A percentile compares a stretch with the other conserved stretches of the same genome.
phyloP scores from a whole-genome alignment of 2,329 filamentous ascomycete species.

The Aspergillus persii region DNA sequence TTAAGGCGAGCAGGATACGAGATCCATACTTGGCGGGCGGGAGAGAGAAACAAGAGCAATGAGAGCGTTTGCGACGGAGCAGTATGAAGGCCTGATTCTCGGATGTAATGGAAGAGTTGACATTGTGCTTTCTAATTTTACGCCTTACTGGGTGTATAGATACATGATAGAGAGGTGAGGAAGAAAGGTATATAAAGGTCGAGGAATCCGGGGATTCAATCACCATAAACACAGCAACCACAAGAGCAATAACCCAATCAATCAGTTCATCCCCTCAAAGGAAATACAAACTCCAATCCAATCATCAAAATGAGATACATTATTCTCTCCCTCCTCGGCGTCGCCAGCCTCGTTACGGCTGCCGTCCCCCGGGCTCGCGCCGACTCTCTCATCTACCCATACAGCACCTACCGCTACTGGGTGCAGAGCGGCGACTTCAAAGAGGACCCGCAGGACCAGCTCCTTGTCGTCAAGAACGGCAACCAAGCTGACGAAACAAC shows the following conservation, averaged over 20 bases:
- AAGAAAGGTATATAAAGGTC: not conserved
- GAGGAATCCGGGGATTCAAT: not conserved
- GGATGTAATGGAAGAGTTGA: not conserved
- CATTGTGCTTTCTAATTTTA: not conserved
- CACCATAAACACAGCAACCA: not conserved
- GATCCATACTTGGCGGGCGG: not conserved
- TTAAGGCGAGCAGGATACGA: not conserved
- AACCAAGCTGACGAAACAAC: constrained; percentile 20
- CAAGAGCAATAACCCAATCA: not conserved
- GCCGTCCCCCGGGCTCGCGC: too few relatives aligned
- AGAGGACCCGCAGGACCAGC: constrained; percentile 22
- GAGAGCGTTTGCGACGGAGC: too few relatives aligned
- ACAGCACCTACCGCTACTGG: constrained; percentile 23
- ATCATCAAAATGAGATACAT: not conserved
- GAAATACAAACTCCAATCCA: not conserved
- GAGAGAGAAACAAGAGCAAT: not conserved
- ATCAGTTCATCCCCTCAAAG: not conserved
- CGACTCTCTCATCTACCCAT: constrained; percentile 16
- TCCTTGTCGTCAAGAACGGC: constrained; percentile 24
- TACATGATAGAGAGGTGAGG: not conserved
- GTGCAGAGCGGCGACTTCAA: constrained; percentile 18
- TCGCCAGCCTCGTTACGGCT: not conserved
- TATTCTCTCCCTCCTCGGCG: not conserved
- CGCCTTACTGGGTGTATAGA: not conserved
- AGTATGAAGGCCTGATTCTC: too few relatives aligned